Base-by-base conservation (phyloP, 1,284 basidiomycete genomes). In the Heterobasidion annosum region DNA sequence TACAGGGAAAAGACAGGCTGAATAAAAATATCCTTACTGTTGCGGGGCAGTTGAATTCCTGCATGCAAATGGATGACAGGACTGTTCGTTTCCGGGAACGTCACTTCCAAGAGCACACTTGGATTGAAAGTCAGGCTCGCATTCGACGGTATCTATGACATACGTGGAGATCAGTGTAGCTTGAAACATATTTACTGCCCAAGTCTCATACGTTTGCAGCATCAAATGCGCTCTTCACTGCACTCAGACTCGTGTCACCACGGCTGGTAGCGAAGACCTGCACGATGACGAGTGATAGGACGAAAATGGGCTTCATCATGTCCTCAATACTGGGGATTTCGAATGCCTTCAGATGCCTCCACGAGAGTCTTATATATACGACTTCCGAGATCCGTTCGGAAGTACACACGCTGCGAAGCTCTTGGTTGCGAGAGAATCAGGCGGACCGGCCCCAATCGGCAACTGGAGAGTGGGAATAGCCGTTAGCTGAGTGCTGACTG, bases 81-180 rank as follows among this genome's bases (percentile, higher is more conserved):
- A 3, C 43, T 44, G 15, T 10, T 19, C 34, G 59, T 9, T 49
- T 63, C 53, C 5, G 62, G 62, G 56, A 63, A 62, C 13, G 60
- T 52, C 12, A 63, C 62, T 18, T 63, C 60, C 32, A 63, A 52
- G 8, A 63, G 55, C n/a, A 56, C 50, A 7, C 25, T 45, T 1
- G 62, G 62, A 34, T 59, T 54, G 57, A 63, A 63, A 9, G 45
- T 59, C 48, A 63, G 56, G 16, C 50, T 25, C 3, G 56, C 19
- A 40, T 59, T 54, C 10, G 19, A 18, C 1, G 62, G 62, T 16
- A 63, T 62, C 62, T 63, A 12, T 15, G 13, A 4, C 13, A 34
- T 13, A 19, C 9, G 18, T 32, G 9, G 50, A 43, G 18, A 6
- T 18, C 4, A 12, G 34, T 13, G 13, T 12, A 16, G 18, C 25